Evolutionary conservation across 495 filamentous ascomycete species (phyloP).

Genomic region (Aspergillus kassunensis): DNA sequence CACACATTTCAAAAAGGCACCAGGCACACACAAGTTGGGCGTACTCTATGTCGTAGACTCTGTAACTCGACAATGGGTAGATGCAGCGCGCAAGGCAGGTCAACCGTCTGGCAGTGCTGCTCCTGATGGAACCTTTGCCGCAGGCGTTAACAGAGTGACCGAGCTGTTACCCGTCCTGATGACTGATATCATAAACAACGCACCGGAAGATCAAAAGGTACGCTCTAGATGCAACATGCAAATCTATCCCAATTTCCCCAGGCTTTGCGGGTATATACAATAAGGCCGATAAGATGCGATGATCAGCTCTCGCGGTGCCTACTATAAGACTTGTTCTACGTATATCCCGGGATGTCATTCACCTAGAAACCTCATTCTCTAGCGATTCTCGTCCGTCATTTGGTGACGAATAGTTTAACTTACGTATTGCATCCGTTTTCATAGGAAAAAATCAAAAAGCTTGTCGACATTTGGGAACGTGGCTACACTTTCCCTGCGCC

Average conservation of each 20-base stretch:
- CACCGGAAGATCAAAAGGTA: slow-evolving; percentile 98
- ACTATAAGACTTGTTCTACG: slow-evolving; percentile 29
- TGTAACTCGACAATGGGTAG: slow-evolving; percentile 97
- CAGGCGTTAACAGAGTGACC: slow-evolving; percentile 94
- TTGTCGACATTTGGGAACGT: slow-evolving; percentile 97
- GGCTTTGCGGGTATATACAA: slow-evolving; percentile 29
- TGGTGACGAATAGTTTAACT: slow-evolving; percentile 43
- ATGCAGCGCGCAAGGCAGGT: slow-evolving; percentile 81
- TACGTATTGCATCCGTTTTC: slow-evolving; percentile 42
- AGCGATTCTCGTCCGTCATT: slow-evolving; percentile 15
- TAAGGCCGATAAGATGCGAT: slow-evolving; percentile 25
- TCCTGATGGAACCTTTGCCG: slow-evolving; percentile 86
- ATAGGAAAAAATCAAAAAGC: slow-evolving; percentile 95
- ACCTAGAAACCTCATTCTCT: slow-evolving; percentile 22
- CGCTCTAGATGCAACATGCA: slow-evolving; percentile 49
- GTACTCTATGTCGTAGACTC: slow-evolving; percentile 99
- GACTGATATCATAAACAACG: slow-evolving; percentile 87
- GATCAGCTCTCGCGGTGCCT: slow-evolving; percentile 15
- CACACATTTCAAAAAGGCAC: slow-evolving; percentile 95
- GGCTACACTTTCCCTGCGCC: slow-evolving; percentile 81
- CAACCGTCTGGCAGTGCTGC: slow-evolving; percentile 73
- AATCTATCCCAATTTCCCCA: slow-evolving; percentile 24
- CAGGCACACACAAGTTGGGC: slow-evolving; percentile 93
- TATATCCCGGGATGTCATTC: slow-evolving; percentile 28
- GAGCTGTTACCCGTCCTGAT: slow-evolving; percentile 89